A percentile compares a stretch with the other conserved stretches of the same genome.
These are phyloP conservation scores for Candida sanyaensis DNA, from an alignment of 1,139 yeast genomes.

Conservation along the genomic window DNA sequence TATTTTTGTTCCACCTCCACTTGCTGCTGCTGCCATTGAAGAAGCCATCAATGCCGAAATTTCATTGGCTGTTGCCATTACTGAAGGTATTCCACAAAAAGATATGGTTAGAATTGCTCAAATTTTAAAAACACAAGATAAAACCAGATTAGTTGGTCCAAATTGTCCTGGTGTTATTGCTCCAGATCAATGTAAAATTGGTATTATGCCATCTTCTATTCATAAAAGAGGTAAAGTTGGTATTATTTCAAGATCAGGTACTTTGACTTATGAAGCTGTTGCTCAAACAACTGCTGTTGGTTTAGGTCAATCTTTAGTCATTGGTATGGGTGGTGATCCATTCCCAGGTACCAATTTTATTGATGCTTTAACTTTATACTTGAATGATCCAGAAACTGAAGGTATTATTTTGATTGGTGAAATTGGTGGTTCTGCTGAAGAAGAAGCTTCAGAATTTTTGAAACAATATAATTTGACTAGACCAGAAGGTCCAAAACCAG, in stretches of 20 bases:
- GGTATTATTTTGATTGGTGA: constrained; percentile 99
- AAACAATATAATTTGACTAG: constrained; percentile 88
- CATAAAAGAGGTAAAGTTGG: constrained; percentile 95
- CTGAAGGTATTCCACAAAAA: constrained; percentile 99
- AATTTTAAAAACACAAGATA: constrained; percentile 87
- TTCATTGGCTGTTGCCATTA: constrained; percentile 92
- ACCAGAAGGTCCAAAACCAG: constrained; percentile 88
- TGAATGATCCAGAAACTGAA: constrained; percentile 90
- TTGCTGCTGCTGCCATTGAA: constrained; percentile 93
- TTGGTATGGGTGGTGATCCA: constrained; percentile 99
- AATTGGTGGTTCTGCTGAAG: constrained; percentile 99
- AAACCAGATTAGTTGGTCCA: constrained; percentile 97
- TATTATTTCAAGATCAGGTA: constrained; percentile 95
- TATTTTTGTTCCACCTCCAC: constrained; percentile 96
- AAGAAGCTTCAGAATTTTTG: constrained; percentile 96
- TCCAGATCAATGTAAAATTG: constrained; percentile 97
- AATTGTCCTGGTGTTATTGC: constrained; percentile 99
- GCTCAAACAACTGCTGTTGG: constrained; percentile 97
- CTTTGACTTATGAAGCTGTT: constrained; percentile 98
- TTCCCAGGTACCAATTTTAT: constrained; percentile 99
- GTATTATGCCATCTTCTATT: constrained; percentile 96
- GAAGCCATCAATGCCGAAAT: constrained; percentile 98
- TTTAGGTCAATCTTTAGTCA: constrained; percentile 93
- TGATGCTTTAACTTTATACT: constrained; percentile 88
- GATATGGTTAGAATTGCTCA: constrained; percentile 97